Percentiles rank a stretch among this genome's conserved stretches.
Evolutionary conservation across 2,329 filamentous ascomycete genomes (phyloP).

Genomic region (Trichoderma gracile): DNA sequence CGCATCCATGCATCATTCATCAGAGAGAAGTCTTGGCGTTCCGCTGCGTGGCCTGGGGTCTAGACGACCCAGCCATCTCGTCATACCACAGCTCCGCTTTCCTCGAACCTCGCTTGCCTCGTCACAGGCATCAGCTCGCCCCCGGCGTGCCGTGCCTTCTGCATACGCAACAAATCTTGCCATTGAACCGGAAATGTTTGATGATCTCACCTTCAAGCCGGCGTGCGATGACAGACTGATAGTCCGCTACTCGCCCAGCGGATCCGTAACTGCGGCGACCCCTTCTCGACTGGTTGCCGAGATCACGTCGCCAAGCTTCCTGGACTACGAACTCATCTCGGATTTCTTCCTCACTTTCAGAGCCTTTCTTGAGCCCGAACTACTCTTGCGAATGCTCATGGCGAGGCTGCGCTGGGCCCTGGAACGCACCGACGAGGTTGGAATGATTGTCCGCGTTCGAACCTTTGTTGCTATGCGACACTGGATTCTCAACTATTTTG

Average conservation of each 20-base stretch:
- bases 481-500: conserved; percentile 97
- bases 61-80: conserved; percentile 42
- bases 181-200: conserved; percentile 77
- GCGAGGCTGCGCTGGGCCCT: conserved; percentile 87
- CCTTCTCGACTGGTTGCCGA: conserved; percentile 90
- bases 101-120: conserved; percentile 36
- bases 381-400: conserved; percentile 80
- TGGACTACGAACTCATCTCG: conserved; percentile 95
- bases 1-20: conserved; percentile 49
- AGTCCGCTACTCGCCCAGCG: conserved; percentile 75
- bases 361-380: conserved; percentile 74
- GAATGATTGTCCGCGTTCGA: conserved; percentile 90
- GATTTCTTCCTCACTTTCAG: conserved; percentile 98
- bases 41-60: conserved; percentile 35
- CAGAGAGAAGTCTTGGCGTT: conserved; percentile 36
- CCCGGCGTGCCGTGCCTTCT: conserved; percentile 45
- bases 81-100: conserved; percentile 41
- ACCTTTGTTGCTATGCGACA: conserved; percentile 94
- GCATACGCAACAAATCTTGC: conserved; percentile 52
- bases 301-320: conserved; percentile 91
- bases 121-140: conserved; percentile 39
- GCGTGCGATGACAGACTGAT: conserved; percentile 74
- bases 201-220: conserved; percentile 75
- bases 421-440: conserved; percentile 74
- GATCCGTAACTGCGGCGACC: conserved; percentile 83